These are phyloP conservation scores for Rhodomyrtus tomentosa DNA, from an alignment of 345 rosid species.

Conservation along the genomic window DNA sequence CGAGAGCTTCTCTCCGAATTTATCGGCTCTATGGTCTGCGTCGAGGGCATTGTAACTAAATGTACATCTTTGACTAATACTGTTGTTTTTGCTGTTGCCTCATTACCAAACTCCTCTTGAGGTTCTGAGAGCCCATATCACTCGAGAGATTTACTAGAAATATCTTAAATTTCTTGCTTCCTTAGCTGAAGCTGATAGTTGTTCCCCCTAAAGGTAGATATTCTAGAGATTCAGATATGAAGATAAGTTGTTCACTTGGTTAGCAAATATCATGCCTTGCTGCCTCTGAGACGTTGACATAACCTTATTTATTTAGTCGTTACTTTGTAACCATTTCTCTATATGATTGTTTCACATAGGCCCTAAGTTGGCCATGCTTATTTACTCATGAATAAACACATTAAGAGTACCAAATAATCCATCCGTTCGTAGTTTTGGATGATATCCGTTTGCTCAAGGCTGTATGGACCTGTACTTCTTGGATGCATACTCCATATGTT, in stretches of 20 bases:
- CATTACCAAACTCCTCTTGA: background rate
- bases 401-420: background rate
- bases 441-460: background rate
- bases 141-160: background rate
- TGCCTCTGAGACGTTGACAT: background rate
- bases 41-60: constrained; percentile 92
- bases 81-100: background rate
- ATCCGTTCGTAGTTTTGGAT: background rate
- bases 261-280: background rate
- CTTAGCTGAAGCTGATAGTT: background rate
- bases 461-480: background rate
- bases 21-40: constrained; percentile 95
- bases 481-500: background rate
- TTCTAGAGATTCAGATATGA: background rate
- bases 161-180: background rate
- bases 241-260: background rate
- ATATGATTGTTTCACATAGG: background rate
- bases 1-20: constrained; percentile 89
- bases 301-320: background rate
- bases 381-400: background rate
- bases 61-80: constrained; percentile 24
- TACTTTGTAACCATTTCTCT: background rate
- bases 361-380: background rate
- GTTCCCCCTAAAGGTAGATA: background rate
- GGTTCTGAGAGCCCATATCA: background rate